phyloP scores from a whole-genome alignment of 1,284 basidiomycete species.

The Malassezia caprae region DNA sequence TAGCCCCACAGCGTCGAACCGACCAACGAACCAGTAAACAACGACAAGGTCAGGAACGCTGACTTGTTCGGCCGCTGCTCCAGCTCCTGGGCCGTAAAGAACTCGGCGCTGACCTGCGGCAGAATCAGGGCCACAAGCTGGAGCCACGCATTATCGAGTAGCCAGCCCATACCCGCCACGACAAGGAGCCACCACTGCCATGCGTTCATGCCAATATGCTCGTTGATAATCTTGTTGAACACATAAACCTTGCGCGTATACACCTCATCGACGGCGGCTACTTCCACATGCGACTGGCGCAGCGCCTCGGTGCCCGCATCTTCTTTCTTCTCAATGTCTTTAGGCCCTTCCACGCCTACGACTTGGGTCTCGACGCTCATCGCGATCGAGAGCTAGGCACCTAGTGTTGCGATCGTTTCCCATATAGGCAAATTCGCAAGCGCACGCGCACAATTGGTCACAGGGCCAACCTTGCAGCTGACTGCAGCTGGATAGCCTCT shows the following conservation, averaged over 20 bases:
- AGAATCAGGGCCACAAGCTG: conserved; percentile 41
- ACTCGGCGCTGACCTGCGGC: conserved; percentile 35
- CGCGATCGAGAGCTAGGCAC: neutral
- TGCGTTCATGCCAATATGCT: conserved; percentile 40
- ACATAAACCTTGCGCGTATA: conserved; percentile 40
- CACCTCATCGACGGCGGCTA: conserved; percentile 14
- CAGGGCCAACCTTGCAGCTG: neutral
- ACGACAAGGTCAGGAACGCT: conserved; percentile 34
- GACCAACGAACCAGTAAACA: conserved; percentile 36
- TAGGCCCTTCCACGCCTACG: neutral
- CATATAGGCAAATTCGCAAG: neutral
- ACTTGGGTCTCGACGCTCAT: neutral
- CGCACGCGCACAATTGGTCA: neutral
- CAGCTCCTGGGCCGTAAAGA: conserved; percentile 19
- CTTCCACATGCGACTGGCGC: neutral
- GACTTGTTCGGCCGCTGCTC: conserved; percentile 3
- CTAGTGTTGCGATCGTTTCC: neutral
- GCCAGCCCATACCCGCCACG: conserved; percentile 30
- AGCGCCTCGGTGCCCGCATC: neutral
- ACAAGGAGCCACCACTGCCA: conserved; percentile 26
- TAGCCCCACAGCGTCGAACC: conserved; percentile 41
- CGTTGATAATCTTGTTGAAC: conserved; percentile 41
- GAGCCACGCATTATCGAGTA: conserved; percentile 39
- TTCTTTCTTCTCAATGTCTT: conserved; percentile 2
- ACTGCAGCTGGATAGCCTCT: neutral